Conservation (phyloP, 2,329 filamentous ascomycete species). For the Paradendryphiella salina region DNA sequence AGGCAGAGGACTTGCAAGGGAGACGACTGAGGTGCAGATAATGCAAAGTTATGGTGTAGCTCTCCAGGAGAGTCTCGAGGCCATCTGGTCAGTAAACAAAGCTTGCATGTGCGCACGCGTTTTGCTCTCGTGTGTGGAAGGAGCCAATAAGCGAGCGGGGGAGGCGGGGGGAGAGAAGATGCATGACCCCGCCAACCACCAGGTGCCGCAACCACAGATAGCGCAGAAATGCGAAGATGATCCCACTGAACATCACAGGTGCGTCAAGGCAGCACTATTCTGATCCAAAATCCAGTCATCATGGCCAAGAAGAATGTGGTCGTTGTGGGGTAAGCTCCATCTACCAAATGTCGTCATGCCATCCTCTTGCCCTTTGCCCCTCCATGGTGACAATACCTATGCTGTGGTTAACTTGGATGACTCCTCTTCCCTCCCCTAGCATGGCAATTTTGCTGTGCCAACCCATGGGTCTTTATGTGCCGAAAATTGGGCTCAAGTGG, state of each 20-base stretch:
- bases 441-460: too few relatives aligned
- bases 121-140: slow-evolving; percentile 24
- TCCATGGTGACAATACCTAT: background rate
- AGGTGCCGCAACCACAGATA: background rate
- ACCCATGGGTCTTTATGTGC: too few relatives aligned
- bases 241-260: slow-evolving; percentile 9
- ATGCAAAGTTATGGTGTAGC: too few relatives aligned
- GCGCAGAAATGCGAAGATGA: background rate
- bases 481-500: background rate
- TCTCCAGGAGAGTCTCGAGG: background rate
- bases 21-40: too few relatives aligned
- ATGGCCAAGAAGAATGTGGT: slow-evolving; percentile 46
- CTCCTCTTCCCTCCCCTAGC: too few relatives aligned
- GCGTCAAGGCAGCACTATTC: slow-evolving; percentile 9
- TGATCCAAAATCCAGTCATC: slow-evolving; percentile 15
- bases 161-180: too few relatives aligned
- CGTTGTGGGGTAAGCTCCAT: slow-evolving; percentile 52
- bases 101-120: slow-evolving; percentile 28
- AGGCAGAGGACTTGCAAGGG: background rate
- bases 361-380: background rate
- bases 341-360: background rate
- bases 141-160: slow-evolving; percentile 24
- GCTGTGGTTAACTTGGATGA: too few relatives aligned
- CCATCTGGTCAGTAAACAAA: slow-evolving; percentile 21
- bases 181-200: slow-evolving; percentile 19